These are phyloP conservation scores for Phytophthora palmivora DNA, from an alignment of 352 stramenopile species.

Conservation along the genomic window DNA sequence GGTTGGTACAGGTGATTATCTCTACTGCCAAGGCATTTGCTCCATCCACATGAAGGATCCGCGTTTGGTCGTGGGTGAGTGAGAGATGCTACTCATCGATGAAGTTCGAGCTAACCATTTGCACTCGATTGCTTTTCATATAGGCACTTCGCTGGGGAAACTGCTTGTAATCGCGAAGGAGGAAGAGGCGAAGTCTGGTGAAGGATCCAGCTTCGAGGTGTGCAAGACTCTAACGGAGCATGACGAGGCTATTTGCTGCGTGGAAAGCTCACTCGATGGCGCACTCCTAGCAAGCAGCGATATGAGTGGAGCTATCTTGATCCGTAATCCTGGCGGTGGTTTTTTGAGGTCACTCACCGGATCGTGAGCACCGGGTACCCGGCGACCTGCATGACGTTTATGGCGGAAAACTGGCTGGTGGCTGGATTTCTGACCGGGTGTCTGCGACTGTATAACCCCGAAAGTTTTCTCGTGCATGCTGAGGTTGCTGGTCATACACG, in stretches of 20 bases:
- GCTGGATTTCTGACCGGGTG: constrained; percentile 64
- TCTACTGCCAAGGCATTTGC: constrained; percentile 74
- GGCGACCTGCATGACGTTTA: constrained; percentile 62
- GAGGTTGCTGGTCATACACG: constrained; percentile 78
- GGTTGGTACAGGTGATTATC: constrained; percentile 37
- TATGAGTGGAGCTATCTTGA: constrained; percentile 61
- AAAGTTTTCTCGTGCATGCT: constrained; percentile 57
- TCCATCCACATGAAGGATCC: constrained; percentile 56
- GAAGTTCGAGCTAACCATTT: not conserved
- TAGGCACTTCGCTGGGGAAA: constrained; percentile 66
- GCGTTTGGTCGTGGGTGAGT: constrained; percentile 58
- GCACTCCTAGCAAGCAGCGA: constrained; percentile 64
- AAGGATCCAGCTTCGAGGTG: constrained; percentile 63
- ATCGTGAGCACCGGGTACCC: constrained; percentile 54
- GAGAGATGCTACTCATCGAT: not conserved
- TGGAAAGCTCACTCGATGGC: constrained; percentile 54
- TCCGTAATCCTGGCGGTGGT: constrained; percentile 55
- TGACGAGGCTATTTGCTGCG: constrained; percentile 61
- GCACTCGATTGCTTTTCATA: constrained; percentile 1
- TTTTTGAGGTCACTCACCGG: constrained; percentile 74
- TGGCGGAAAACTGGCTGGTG: constrained; percentile 61
- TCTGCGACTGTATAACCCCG: constrained; percentile 63
- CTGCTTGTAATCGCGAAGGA: constrained; percentile 68
- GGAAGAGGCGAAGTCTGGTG: constrained; percentile 51
- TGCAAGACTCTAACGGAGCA: constrained; percentile 64